phyloP scores from a whole-genome alignment of 768 basidiomycete genomes.

The Leccinum broughii region DNA sequence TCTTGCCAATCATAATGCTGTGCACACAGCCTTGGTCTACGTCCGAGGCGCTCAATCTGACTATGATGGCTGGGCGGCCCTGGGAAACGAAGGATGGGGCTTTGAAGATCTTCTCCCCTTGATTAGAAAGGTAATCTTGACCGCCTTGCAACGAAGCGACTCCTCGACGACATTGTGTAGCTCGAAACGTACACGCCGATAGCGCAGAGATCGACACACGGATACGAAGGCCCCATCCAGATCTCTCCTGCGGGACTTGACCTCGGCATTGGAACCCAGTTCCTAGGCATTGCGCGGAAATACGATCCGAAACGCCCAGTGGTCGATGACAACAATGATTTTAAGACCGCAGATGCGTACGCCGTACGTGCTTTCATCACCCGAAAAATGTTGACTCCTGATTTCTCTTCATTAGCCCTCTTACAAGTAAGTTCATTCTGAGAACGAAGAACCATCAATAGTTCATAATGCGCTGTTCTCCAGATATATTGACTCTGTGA shows the following conservation, averaged over 20 bases:
- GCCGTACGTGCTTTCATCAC: slow-evolving; percentile 18
- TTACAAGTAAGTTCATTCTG: slow-evolving; percentile 18
- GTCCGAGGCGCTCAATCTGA: slow-evolving; percentile 61
- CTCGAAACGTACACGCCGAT: slow-evolving; percentile 37
- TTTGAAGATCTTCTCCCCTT: slow-evolving; percentile 57
- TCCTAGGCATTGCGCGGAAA: slow-evolving; percentile 43
- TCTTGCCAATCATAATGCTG: not conserved
- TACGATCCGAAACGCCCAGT: slow-evolving; percentile 49
- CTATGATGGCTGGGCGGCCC: slow-evolving; percentile 57
- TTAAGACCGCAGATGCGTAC: slow-evolving; percentile 33
- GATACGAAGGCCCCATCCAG: slow-evolving; percentile 34
- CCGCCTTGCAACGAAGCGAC: not conserved
- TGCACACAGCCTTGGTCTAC: slow-evolving; percentile 45
- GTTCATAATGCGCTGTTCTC: not conserved
- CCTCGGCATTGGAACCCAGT: slow-evolving; percentile 38
- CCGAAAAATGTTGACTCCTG: not conserved
- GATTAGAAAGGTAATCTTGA: slow-evolving; percentile 49
- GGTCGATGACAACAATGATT: slow-evolving; percentile 49
- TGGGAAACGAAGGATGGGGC: slow-evolving; percentile 62
- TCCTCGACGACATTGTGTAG: slow-evolving; percentile 47
- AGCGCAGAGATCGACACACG: slow-evolving; percentile 37
- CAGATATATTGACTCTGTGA: slow-evolving; percentile 8
- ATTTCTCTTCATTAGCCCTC: slow-evolving; percentile 9
- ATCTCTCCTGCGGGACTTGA: slow-evolving; percentile 17
- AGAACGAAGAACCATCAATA: not conserved